phyloP scores from a whole-genome alignment of 2,329 filamentous ascomycete genomes.

The Stachybotrys chlorohalonatus region DNA sequence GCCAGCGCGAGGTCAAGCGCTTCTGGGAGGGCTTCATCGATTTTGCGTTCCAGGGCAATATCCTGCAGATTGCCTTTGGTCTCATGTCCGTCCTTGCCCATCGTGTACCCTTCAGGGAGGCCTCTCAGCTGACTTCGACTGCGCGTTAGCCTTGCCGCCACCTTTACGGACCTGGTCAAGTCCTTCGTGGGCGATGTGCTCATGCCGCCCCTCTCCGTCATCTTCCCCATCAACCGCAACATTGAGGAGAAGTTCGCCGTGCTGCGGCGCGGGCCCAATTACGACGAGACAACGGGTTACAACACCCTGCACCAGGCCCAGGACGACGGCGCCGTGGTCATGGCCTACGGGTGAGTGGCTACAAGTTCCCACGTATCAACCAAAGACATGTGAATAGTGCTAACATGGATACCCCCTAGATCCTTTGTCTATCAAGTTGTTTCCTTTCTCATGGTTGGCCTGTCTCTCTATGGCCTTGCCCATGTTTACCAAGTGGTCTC shows the following conservation, averaged over 20 bases:
- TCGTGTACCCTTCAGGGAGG: background rate
- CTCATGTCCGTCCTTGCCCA: slow-evolving; percentile 47
- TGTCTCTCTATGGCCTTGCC: slow-evolving; percentile 57
- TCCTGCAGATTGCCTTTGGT: slow-evolving; percentile 67
- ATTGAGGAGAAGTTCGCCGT: slow-evolving; percentile 68
- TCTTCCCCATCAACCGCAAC: slow-evolving; percentile 62
- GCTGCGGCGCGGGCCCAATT: slow-evolving; percentile 47
- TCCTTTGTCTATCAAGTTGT: slow-evolving; percentile 55
- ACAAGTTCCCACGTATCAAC: background rate
- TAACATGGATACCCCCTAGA: slow-evolving; percentile 17
- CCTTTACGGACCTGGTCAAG: slow-evolving; percentile 63
- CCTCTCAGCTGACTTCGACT: slow-evolving; percentile 1
- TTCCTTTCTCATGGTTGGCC: slow-evolving; percentile 56
- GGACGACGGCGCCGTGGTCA: slow-evolving; percentile 61
- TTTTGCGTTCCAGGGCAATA: slow-evolving; percentile 66
- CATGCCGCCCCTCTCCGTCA: slow-evolving; percentile 58
- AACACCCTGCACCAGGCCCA: slow-evolving; percentile 62
- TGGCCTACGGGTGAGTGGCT: slow-evolving; percentile 56
- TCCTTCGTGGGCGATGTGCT: slow-evolving; percentile 59
- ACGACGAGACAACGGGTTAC: slow-evolving; percentile 45
- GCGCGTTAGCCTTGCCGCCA: slow-evolving; percentile 49
- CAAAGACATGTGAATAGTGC: background rate
- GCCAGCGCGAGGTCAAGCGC: slow-evolving; percentile 37
- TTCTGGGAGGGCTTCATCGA: slow-evolving; percentile 58
- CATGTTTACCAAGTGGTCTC: slow-evolving; percentile 51